Evolutionary conservation across 2,329 filamentous ascomycete species (phyloP).

Genomic region (Colletotrichum theobromicola): DNA sequence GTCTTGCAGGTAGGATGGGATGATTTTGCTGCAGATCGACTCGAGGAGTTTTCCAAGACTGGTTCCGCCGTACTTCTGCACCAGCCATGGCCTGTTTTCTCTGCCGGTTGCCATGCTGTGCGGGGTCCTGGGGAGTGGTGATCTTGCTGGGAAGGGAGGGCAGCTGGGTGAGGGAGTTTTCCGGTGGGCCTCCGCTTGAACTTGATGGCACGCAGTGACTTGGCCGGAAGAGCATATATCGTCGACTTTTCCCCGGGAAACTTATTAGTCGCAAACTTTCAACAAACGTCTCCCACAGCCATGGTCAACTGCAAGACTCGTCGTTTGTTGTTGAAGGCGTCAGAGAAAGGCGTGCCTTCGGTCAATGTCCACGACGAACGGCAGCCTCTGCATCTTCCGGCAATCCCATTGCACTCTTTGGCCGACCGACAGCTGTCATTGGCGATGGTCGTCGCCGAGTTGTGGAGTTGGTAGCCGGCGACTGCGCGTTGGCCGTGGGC

Average conservation of each 20-base stretch:
- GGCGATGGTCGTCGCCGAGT: background rate
- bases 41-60: constrained; percentile 92
- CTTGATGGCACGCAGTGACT: background rate
- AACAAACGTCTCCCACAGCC: background rate
- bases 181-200: background rate
- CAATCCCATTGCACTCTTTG: background rate
- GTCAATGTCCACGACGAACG: background rate
- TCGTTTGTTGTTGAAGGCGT: background rate
- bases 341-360: background rate
- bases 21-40: constrained; percentile 50
- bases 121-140: background rate
- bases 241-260: background rate
- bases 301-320: background rate
- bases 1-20: constrained; percentile 33
- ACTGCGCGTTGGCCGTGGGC: background rate
- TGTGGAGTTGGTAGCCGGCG: constrained; percentile 4
- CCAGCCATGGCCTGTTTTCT: constrained; percentile 69
- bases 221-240: background rate
- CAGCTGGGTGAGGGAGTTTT: background rate
- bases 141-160: background rate
- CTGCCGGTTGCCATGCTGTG: constrained; percentile 29
- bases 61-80: constrained; percentile 95
- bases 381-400: background rate
- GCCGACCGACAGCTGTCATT: background rate
- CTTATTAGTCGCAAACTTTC: background rate